Percentiles rank a stretch among this genome's conserved stretches.
Conservation (phyloP, 1,139 yeast species). For the Saccharomyces hybrid region DNA sequence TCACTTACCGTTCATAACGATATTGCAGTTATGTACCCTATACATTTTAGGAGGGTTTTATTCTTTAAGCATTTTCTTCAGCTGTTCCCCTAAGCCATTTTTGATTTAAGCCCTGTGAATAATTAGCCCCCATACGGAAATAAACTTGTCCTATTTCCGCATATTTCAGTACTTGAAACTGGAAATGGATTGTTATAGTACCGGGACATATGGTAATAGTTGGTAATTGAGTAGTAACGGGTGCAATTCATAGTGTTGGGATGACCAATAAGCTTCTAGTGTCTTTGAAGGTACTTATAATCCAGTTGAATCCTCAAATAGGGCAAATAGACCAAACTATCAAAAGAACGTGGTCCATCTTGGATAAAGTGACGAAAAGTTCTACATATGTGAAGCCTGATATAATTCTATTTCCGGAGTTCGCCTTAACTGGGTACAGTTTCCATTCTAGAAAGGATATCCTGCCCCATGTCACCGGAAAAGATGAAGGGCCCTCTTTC, state of each 20-base stretch:
- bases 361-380: conserved; percentile 21
- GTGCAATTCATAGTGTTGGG: neutral
- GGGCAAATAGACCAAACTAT: conserved; percentile 55
- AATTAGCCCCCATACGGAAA: neutral
- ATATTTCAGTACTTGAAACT: neutral
- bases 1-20: neutral
- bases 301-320: conserved; percentile 61
- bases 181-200: neutral
- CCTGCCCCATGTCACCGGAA: conserved; percentile 50
- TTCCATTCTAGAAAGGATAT: conserved; percentile 48
- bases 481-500: conserved; percentile 40
- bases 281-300: conserved; percentile 51
- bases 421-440: conserved; percentile 82
- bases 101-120: neutral
- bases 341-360: conserved; percentile 36
- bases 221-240: neutral
- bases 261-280: conserved; percentile 23
- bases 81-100: neutral
- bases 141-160: neutral
- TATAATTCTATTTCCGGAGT: conserved; percentile 69
- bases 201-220: neutral
- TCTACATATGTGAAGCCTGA: conserved; percentile 38
- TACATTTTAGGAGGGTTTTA: neutral
- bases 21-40: neutral
- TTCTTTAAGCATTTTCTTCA: neutral